These are phyloP conservation scores for Aspergillus piperis DNA, from an alignment of 2,329 filamentous ascomycete species.

Conservation along the genomic window DNA sequence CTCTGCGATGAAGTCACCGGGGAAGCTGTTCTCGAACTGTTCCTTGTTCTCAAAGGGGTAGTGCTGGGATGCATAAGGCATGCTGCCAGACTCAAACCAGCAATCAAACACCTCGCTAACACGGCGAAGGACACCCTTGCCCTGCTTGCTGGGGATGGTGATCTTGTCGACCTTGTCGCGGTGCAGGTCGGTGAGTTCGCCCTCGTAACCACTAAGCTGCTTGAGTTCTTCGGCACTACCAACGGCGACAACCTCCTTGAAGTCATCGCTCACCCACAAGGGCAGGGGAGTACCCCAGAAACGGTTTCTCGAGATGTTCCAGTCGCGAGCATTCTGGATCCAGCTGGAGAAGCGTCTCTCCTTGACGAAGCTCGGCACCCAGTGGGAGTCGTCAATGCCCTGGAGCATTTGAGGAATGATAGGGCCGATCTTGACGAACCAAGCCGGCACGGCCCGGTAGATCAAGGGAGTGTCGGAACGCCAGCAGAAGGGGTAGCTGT, in stretches of 20 bases:
- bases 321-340: constrained; percentile 88
- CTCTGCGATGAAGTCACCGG: constrained; percentile 92
- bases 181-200: constrained; percentile 82
- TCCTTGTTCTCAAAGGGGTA: constrained; percentile 91
- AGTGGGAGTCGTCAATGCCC: constrained; percentile 85
- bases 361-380: constrained; percentile 89
- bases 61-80: constrained; percentile 89
- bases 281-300: constrained; percentile 96
- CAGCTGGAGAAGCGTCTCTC: constrained; percentile 88
- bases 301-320: constrained; percentile 91
- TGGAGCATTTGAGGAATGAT: constrained; percentile 86
- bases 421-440: constrained; percentile 87
- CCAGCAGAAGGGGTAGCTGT: constrained; percentile 93
- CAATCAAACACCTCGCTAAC: constrained; percentile 92
- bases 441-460: constrained; percentile 86
- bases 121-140: constrained; percentile 78
- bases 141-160: constrained; percentile 86
- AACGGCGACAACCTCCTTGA: constrained; percentile 81
- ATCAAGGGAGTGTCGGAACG: constrained; percentile 94
- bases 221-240: constrained; percentile 83
- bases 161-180: constrained; percentile 92
- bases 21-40: constrained; percentile 76
- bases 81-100: constrained; percentile 95
- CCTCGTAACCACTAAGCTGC: constrained; percentile 80
- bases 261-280: constrained; percentile 87